These are phyloP conservation scores for Rasamsonia emersonii DNA, from an alignment of 2,329 filamentous ascomycete species.

Conservation along the genomic window DNA sequence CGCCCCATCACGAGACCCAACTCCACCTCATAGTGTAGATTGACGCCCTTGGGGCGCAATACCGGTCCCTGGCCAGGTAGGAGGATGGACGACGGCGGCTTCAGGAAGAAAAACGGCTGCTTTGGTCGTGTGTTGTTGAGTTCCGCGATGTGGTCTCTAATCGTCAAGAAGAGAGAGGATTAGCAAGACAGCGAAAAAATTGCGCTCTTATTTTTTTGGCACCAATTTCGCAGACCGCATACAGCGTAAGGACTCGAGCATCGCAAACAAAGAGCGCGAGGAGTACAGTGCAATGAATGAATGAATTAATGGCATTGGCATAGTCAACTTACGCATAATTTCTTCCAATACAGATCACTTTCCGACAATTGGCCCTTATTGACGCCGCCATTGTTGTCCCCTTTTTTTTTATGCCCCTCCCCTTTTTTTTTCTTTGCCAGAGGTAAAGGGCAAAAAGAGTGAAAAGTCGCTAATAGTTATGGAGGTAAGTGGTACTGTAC, in stretches of 20 bases:
- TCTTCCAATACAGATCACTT: slow-evolving; percentile 87
- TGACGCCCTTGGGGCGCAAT: slow-evolving; percentile 71
- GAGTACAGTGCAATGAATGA: background rate
- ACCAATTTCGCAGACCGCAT: background rate
- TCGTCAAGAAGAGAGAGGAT: too few species aligned
- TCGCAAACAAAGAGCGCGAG: background rate
- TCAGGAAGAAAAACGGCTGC: slow-evolving; percentile 98
- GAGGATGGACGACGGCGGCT: slow-evolving; percentile 80
- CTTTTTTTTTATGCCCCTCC: too few species aligned
- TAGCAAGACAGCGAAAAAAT: slow-evolving; percentile 1
- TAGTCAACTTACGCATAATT: slow-evolving; percentile 73
- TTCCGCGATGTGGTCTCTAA: slow-evolving; percentile 88
- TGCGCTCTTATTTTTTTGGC: background rate
- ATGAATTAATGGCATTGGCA: background rate
- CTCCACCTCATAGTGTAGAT: slow-evolving; percentile 91
- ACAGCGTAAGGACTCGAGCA: too few species aligned
- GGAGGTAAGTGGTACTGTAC: too few species aligned
- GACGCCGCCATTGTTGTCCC: slow-evolving; percentile 31
- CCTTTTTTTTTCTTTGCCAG: too few species aligned
- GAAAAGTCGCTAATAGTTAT: too few species aligned
- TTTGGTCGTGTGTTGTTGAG: slow-evolving; percentile 80
- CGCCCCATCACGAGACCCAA: slow-evolving; percentile 83
- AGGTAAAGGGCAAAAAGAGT: too few species aligned
- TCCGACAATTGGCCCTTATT: slow-evolving; percentile 48
- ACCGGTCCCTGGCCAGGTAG: slow-evolving; percentile 70